Evolutionary conservation across 2,329 filamentous ascomycete genomes (phyloP).

Genomic region (Colletotrichum tropicicola): DNA sequence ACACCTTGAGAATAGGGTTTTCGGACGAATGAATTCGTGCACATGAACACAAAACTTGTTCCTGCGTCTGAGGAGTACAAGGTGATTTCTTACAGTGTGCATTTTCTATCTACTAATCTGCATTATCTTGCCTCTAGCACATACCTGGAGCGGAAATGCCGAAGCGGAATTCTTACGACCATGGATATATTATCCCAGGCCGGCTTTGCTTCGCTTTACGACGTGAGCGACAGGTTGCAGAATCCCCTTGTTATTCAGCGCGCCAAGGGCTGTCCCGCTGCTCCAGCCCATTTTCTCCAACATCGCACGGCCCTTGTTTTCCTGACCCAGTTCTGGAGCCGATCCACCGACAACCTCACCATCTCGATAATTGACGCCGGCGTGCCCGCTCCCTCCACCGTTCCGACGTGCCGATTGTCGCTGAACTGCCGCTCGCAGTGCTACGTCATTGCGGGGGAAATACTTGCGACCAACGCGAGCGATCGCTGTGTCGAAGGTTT

Average conservation of each 20-base stretch:
- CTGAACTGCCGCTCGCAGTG: background rate
- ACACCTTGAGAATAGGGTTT: conserved; percentile 70
- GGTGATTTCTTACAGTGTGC: too few species aligned
- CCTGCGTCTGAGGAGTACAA: too few species aligned
- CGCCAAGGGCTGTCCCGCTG: conserved; percentile 84
- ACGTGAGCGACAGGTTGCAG: conserved; percentile 85
- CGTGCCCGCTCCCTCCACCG: conserved; percentile 37
- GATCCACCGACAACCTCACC: conserved; percentile 88
- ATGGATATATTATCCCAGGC: conserved; percentile 76
- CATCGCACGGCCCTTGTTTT: conserved; percentile 87
- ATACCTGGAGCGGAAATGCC: too few species aligned
- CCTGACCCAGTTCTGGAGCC: conserved; percentile 83
- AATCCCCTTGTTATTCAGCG: conserved; percentile 86
- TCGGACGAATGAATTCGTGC: conserved; percentile 70
- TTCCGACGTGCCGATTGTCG: conserved; percentile 25
- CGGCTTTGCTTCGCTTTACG: conserved; percentile 86
- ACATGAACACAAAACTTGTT: conserved; percentile 53
- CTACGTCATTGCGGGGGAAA: conserved; percentile 60
- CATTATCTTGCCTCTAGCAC: too few species aligned
- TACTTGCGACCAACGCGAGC: conserved; percentile 61
- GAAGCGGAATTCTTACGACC: too few species aligned
- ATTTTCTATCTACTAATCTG: too few species aligned
- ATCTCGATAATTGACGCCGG: conserved; percentile 73
- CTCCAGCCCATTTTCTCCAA: conserved; percentile 98
- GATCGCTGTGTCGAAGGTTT: conserved; percentile 59